Evolutionary conservation across 306 rosid species (phyloP).

Genomic region (Urtica urens): DNA sequence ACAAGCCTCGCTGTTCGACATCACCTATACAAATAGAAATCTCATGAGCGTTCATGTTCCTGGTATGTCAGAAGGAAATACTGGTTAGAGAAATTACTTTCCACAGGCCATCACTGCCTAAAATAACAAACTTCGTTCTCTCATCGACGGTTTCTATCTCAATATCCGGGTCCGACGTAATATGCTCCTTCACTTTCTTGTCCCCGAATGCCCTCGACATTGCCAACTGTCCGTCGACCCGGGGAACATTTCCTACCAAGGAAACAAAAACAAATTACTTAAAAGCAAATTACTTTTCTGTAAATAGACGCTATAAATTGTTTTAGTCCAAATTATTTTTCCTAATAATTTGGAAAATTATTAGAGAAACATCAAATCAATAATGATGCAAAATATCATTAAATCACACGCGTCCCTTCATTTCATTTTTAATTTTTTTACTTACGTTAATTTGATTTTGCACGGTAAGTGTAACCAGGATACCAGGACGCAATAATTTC

Average conservation of each 20-base stretch:
- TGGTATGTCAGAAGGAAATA: not conserved
- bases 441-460: too few relatives aligned
- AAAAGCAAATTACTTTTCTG: too few relatives aligned
- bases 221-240: conserved; percentile 53
- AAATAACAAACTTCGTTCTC: conserved; percentile 14
- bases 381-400: too few relatives aligned
- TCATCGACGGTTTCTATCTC: not conserved
- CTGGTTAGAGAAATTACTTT: conserved; percentile 16
- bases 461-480: too few relatives aligned
- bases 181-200: conserved; percentile 39
- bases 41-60: not conserved
- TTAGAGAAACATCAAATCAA: too few relatives aligned
- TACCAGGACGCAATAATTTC: too few relatives aligned
- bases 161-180: conserved; percentile 23
- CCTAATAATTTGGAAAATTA: too few relatives aligned
- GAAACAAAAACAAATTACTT: too few relatives aligned
- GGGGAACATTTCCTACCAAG: conserved; percentile 47
- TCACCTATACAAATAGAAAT: conserved; percentile 32
- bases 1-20: conserved; percentile 52
- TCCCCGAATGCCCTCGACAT: conserved; percentile 61
- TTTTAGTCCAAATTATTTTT: too few relatives aligned
- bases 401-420: too few relatives aligned
- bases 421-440: too few relatives aligned
- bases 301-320: not conserved
- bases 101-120: conserved; percentile 39